Conservation (phyloP, 768 basidiomycete species). For the Rhodosporidiobolus sp. region DNA sequence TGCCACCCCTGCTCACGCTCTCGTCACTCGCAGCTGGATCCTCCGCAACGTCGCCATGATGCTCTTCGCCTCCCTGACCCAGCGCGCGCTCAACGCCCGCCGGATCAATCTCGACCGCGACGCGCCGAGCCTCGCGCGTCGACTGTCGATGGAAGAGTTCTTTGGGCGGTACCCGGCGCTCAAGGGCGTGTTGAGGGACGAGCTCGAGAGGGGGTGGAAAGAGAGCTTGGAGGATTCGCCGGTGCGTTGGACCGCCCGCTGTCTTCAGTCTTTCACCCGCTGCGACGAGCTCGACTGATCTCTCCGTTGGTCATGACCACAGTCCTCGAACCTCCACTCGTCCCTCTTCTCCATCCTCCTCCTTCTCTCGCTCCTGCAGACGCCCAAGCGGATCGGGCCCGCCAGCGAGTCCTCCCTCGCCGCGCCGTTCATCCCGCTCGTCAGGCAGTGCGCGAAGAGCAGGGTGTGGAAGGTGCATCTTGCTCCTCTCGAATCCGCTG, state of each 20-base stretch:
- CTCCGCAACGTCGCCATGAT: conserved; percentile 39
- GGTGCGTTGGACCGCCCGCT: background rate
- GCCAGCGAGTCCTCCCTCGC: background rate
- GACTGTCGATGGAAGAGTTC: conserved; percentile 31
- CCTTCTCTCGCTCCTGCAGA: conserved; percentile 35
- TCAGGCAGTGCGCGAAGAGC: conserved; percentile 21
- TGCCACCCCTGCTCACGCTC: fast-evolving
- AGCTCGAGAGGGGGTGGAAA: conserved; percentile 29
- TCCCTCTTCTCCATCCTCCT: conserved; percentile 39
- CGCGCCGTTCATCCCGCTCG: conserved; percentile 19
- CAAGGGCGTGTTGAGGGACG: conserved; percentile 5
- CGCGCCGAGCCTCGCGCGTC: conserved; percentile 10
- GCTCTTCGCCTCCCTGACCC: conserved; percentile 36
- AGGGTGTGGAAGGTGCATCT: conserved; percentile 35
- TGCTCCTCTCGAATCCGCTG: too few species aligned
- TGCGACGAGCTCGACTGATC: background rate
- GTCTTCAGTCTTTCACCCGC: too few species aligned
- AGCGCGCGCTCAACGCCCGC: conserved; percentile 24
- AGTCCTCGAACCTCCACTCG: conserved; percentile 33
- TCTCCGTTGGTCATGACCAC: background rate
- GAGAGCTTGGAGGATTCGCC: conserved; percentile 25
- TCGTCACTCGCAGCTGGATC: conserved; percentile 24
- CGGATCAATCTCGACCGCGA: conserved; percentile 38
- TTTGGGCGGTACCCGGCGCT: conserved; percentile 32
- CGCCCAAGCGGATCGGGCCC: conserved; percentile 19